Evolutionary conservation across 345 rosid genomes (phyloP), one percentile per base, ranked within the genome.

Genomic region (Moricandia moricandioides): DNA sequence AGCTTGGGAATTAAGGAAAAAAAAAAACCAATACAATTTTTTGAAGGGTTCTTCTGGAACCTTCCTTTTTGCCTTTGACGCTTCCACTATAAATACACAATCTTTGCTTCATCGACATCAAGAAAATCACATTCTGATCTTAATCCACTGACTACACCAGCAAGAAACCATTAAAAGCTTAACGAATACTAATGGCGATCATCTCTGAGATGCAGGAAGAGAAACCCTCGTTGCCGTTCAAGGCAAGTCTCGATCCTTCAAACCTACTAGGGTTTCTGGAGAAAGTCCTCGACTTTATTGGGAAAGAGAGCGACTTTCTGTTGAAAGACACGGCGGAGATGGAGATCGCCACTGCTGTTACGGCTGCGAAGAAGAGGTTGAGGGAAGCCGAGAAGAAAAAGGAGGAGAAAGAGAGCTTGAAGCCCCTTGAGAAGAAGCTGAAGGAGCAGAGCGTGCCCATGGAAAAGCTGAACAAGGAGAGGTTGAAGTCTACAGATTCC

Each of bases 271-370:
- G 77, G 77, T 83, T 93, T 64, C 67, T 93, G 73, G 86, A 86
- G 84, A 80, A 75, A 31, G 85, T 83, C 35, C 75, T 93, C 8
- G 92, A 89, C n/a, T 91, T 93, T 64, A 13, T 91, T 2, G 94
- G 76, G 12, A 81, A 81, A 56, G 90, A 88, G 82, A 88, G 82
- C 76, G 84, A 88, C 74, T 93, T 88, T 70, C 81, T 93, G 13
- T 69, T 18, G 65, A 82, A 79, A 62, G 89, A 82, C 64, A 52
- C 88, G 30, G 88, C 86, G 26, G 96, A 86, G 86, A 82, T 71
- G 83, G 88, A 89, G 84, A 81, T 91, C 78, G 59, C 63, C 8
- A 74, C 83, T 17, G 84, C 80, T 62, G 79, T 86, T 47, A 82
- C 51, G 54, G 84, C 83, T 0, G 84, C 84, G 0, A 79, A 45